These are phyloP conservation scores for Populus hybrid DNA, from an alignment of 441 rosid species.

Conservation along the genomic window DNA sequence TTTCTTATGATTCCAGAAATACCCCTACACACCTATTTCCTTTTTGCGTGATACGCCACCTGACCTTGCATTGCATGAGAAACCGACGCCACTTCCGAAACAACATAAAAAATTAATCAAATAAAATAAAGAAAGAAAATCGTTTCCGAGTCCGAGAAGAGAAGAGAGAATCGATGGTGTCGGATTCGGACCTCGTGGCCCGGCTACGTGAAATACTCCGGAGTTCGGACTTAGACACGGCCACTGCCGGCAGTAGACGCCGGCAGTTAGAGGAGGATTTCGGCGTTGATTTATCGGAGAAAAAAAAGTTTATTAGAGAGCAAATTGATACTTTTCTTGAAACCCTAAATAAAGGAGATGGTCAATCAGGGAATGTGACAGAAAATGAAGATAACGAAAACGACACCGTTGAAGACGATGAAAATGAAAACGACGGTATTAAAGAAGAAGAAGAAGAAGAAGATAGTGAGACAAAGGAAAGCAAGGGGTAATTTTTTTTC, in stretches of 20 bases:
- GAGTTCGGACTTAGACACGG: slow-evolving; percentile 61
- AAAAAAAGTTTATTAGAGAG: slow-evolving; percentile 52
- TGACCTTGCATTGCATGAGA: not conserved
- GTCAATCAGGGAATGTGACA: not conserved
- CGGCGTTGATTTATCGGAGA: slow-evolving; percentile 52
- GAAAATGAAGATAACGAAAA: slow-evolving; percentile 4
- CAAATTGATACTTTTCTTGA: slow-evolving; percentile 61
- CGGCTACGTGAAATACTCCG: slow-evolving; percentile 64
- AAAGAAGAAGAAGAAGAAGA: slow-evolving; percentile 10
- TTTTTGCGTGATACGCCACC: not conserved
- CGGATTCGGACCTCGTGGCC: slow-evolving; percentile 58
- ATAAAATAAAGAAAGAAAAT: not conserved
- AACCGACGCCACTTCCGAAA: not conserved
- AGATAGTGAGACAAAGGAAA: slow-evolving; percentile 13
- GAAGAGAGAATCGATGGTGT: slow-evolving; percentile 35
- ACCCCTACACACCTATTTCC: not conserved
- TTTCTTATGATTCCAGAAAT: not conserved
- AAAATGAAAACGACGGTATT: not conserved
- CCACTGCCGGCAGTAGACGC: slow-evolving; percentile 67
- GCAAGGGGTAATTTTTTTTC: slow-evolving; percentile 2
- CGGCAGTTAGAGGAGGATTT: slow-evolving; percentile 65
- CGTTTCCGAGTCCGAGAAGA: not conserved
- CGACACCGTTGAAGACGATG: slow-evolving; percentile 6
- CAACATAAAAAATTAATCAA: not conserved
- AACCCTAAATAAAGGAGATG: slow-evolving; percentile 22